A percentile compares a stretch with the other conserved stretches of the same genome.
These are phyloP conservation scores for Xylariales sp. DNA, from an alignment of 2,329 filamentous ascomycete species.

Conservation along the genomic window DNA sequence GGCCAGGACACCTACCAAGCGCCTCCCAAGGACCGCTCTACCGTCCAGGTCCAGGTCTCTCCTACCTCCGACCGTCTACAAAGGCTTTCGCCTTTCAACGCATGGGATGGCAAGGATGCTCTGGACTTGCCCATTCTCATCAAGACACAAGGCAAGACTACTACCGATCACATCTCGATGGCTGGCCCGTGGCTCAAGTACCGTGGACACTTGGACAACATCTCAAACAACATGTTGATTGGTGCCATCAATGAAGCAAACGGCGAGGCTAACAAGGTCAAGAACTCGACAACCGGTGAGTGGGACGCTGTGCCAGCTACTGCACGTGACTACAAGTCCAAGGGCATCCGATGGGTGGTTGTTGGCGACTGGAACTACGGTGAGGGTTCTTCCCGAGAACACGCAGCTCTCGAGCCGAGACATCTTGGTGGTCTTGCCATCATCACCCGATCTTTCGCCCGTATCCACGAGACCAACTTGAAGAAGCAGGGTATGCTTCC, in stretches of 20 bases:
- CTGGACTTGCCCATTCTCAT: conserved; percentile 83
- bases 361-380: conserved; percentile 99
- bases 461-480: conserved; percentile 99
- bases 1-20: conserved; percentile 95
- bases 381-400: conserved; percentile 95
- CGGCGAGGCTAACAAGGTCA: conserved; percentile 94
- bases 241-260: conserved; percentile 95
- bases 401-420: conserved; percentile 94
- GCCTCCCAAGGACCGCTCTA: conserved; percentile 71
- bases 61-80: conserved; percentile 92
- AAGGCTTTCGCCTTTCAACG: conserved; percentile 75
- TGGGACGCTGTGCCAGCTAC: conserved; percentile 87
- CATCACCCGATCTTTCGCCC: conserved; percentile 91
- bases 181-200: conserved; percentile 97
- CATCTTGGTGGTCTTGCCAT: conserved; percentile 96
- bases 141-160: conserved; percentile 95
- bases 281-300: conserved; percentile 80
- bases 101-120: conserved; percentile 93
- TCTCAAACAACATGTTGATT: conserved; percentile 99
- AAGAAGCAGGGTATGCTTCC: conserved; percentile 99
- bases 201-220: conserved; percentile 98
- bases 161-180: conserved; percentile 96
- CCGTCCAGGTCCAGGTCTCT: conserved; percentile 75
- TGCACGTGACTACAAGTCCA: conserved; percentile 97
- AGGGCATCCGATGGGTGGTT: conserved; percentile 94